Base-by-base conservation (phyloP, 1,139 yeast genomes). In the Yamadazyma diddensiae region DNA sequence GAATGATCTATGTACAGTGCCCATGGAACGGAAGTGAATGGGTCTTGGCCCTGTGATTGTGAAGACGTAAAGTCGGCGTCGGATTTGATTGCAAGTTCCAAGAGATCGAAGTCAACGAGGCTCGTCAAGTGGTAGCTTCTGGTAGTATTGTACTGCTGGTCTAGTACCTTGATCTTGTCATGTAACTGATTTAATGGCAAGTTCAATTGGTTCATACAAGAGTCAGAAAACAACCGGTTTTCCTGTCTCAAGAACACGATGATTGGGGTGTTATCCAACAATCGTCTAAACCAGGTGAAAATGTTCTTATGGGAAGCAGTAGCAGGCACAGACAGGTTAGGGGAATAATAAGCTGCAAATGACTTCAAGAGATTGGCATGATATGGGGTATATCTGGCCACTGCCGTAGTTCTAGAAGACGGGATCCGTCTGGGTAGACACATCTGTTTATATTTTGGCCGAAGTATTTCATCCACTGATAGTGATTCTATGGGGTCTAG, bases 51-150 rank as follows among this genome's bases (percentile, higher is more conserved):
- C n/a, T n/a, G n/a, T n/a, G n/a, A n/a, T n/a, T n/a, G n/a, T n/a
- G n/a, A n/a, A n/a, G n/a, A n/a, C n/a, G 7, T 10, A 10, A 31
- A 21, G 10, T 14, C 24, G 24, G n/a, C 13, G 7, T 20, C 17
- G 3, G 26, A 8, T 14, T 23, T 23, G 15, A 34, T 15, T 3
- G 70, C 69, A 23, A 60, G 38, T 9, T 41, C 39, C 24, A 67
- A 56, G 1, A 63, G 24, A 37, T 65, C 73, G 0, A 50, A 42
- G 15, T 54, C 45, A 2, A 45, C 30, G 18, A 65, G 44, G 20
- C 56, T 55, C 1, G 63, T 53, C 19, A 62, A 45, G 33, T 63
- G 64, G 41, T 62, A 65, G 21, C 46, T 47, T 13, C 64, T 44
- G 9, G 35, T 15, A 8, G 17, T 23, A 10, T 28, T 26, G 6